phyloP scores from a whole-genome alignment of 106 monocot species.

The Chionographis japonica region DNA sequence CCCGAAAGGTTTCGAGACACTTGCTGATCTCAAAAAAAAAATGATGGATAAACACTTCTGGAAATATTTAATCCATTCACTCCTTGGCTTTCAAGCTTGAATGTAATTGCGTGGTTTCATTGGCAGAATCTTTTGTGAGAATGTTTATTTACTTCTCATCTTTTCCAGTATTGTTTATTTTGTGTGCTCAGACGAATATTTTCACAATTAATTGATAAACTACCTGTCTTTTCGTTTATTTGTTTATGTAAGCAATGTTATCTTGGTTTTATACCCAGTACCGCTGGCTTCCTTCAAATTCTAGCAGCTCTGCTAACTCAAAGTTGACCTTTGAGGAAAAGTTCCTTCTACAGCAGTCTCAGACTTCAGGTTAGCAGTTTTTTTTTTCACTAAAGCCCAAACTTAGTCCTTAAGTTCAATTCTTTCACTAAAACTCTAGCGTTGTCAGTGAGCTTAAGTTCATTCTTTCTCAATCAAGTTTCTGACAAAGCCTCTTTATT shows the following conservation, averaged over 20 bases:
- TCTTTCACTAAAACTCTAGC: too few species aligned
- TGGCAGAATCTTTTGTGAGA: too few species aligned
- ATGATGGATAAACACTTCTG: too few species aligned
- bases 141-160: too few species aligned
- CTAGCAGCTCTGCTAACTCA: slow-evolving; percentile 35
- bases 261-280: slow-evolving; percentile 38
- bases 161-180: too few species aligned
- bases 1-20: too few species aligned
- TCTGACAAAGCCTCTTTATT: slow-evolving; percentile 19
- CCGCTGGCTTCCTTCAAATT: slow-evolving; percentile 78
- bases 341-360: slow-evolving; percentile 68
- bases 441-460: neutral
- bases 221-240: neutral
- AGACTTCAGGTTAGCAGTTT: slow-evolving; percentile 53
- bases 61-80: too few species aligned
- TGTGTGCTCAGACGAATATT: too few species aligned
- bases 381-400: neutral
- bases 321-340: slow-evolving; percentile 82
- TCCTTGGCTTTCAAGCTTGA: too few species aligned
- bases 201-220: neutral
- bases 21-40: too few species aligned
- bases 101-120: too few species aligned
- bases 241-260: neutral
- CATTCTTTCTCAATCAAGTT: neutral
- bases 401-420: too few species aligned